Conservation (phyloP, 2,329 filamentous ascomycete genomes). For the Paraconiothyrium brasiliense region DNA sequence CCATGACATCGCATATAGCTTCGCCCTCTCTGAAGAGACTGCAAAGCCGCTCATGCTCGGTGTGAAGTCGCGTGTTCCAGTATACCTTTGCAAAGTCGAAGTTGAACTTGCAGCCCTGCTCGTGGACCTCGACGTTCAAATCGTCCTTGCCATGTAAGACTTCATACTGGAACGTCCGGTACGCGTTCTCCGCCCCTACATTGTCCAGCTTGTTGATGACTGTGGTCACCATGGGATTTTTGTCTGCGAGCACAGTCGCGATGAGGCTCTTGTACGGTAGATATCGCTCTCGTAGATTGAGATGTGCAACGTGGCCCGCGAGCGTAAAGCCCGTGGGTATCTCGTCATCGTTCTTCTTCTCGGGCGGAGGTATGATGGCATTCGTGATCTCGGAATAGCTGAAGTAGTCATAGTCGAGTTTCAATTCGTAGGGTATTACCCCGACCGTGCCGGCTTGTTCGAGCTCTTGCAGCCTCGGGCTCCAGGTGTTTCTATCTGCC, state of each 20-base stretch:
- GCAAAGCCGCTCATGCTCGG: slow-evolving; percentile 85
- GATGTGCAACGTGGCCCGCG: slow-evolving; percentile 91
- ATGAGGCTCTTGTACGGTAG: slow-evolving; percentile 87
- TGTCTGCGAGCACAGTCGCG: slow-evolving; percentile 86
- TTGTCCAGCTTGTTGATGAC: slow-evolving; percentile 97
- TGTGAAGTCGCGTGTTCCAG: slow-evolving; percentile 93
- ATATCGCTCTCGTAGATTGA: slow-evolving; percentile 87
- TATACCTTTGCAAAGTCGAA: slow-evolving; percentile 98
- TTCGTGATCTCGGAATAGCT: slow-evolving; percentile 84
- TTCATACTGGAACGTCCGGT: slow-evolving; percentile 92
- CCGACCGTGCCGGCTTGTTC: slow-evolving; percentile 73
- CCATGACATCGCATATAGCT: slow-evolving; percentile 96
- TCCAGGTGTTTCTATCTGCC: slow-evolving; percentile 79
- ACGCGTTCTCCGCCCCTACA: slow-evolving; percentile 85
- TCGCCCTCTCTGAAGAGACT: slow-evolving; percentile 81
- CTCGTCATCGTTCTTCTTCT: slow-evolving; percentile 79
- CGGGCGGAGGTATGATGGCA: slow-evolving; percentile 74
- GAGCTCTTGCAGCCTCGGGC: slow-evolving; percentile 72
- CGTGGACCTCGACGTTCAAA: slow-evolving; percentile 81
- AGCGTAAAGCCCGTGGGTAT: slow-evolving; percentile 87
- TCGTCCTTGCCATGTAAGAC: slow-evolving; percentile 83
- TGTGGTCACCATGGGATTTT: slow-evolving; percentile 81
- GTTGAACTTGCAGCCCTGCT: slow-evolving; percentile 84
- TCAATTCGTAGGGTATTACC: slow-evolving; percentile 78
- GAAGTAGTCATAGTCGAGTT: slow-evolving; percentile 87